phyloP scores from a whole-genome alignment of 148 eudicot genomes.

The Rhododendron williamsianum region DNA sequence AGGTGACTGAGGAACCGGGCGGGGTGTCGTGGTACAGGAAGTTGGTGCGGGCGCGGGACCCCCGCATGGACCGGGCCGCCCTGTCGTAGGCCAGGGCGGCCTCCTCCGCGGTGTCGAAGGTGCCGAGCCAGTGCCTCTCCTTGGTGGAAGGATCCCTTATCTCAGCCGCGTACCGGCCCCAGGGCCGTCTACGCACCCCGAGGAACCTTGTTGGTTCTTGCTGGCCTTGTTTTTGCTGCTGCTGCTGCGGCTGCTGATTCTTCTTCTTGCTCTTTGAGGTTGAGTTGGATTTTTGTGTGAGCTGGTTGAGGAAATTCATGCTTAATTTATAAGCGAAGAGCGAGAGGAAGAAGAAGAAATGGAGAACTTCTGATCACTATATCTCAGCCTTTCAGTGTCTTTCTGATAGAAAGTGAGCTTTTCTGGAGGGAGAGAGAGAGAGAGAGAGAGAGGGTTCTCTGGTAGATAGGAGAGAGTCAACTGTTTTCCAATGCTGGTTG shows the following conservation, averaged over 20 bases:
- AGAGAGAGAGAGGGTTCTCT: neutral
- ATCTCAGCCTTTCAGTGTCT: neutral
- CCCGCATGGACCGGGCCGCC: slow-evolving; percentile 36
- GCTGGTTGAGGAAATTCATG: slow-evolving; percentile 7
- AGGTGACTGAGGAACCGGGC: slow-evolving; percentile 26
- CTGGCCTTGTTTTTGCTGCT: neutral
- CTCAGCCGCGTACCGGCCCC: slow-evolving; percentile 40
- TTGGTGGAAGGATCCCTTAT: slow-evolving; percentile 35
- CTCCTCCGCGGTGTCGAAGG: slow-evolving; percentile 42
- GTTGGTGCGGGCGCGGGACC: slow-evolving; percentile 34
- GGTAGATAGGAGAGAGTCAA: neutral
- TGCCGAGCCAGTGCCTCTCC: slow-evolving; percentile 41
- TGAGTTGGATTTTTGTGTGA: neutral
- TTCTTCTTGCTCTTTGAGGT: slow-evolving; percentile 5
- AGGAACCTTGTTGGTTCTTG: slow-evolving; percentile 16
- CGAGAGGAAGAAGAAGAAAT: neutral
- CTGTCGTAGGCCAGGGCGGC: slow-evolving; percentile 37
- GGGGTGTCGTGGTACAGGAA: slow-evolving; percentile 36
- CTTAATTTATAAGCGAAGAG: neutral
- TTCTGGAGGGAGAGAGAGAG: neutral
- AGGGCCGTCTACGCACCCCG: slow-evolving; percentile 33
- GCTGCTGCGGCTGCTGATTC: neutral
- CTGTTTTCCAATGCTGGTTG: neutral
- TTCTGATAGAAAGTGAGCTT: neutral
- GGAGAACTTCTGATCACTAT: neutral